Conservation (phyloP, 2,329 filamentous ascomycete species). For the Gyromitra esculenta region DNA sequence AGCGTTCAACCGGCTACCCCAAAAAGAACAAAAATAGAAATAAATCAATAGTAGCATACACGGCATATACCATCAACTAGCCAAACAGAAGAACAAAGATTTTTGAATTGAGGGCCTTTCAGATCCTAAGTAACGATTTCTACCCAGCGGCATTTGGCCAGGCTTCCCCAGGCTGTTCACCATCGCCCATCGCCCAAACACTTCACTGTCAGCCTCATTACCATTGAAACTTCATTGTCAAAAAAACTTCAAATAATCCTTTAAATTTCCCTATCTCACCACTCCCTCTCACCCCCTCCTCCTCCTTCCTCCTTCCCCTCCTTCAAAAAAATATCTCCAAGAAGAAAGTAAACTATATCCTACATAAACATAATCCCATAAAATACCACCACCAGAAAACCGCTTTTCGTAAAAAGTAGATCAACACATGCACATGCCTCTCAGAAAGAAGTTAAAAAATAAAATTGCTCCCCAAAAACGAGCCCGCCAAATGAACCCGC, state of each 20-base stretch:
- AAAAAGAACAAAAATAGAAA: too few species aligned
- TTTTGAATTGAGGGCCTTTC: too few species aligned
- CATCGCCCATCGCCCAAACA: background rate
- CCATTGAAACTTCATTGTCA: background rate
- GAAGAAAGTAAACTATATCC: constrained; percentile 9
- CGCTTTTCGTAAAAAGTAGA: constrained; percentile 5
- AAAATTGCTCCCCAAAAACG: background rate
- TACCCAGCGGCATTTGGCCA: too few species aligned
- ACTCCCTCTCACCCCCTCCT: background rate
- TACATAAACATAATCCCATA: background rate
- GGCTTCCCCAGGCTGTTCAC: too few species aligned
- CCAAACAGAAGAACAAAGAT: too few species aligned
- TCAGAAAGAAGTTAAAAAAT: constrained; percentile 12
- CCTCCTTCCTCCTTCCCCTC: background rate
- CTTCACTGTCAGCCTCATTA: background rate
- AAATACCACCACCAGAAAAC: background rate
- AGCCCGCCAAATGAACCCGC: background rate
- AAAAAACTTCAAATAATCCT: background rate
- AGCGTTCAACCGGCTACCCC: too few species aligned
- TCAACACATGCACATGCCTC: background rate
- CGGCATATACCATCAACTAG: too few species aligned
- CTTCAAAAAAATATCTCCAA: constrained; percentile 1
- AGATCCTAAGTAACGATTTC: too few species aligned
- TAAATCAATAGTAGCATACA: too few species aligned
- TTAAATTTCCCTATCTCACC: background rate